A percentile compares a stretch with the other conserved stretches of the same genome.
Evolutionary conservation across 1,139 yeast species (phyloP).

Genomic region (Candida sanyaensis): DNA sequence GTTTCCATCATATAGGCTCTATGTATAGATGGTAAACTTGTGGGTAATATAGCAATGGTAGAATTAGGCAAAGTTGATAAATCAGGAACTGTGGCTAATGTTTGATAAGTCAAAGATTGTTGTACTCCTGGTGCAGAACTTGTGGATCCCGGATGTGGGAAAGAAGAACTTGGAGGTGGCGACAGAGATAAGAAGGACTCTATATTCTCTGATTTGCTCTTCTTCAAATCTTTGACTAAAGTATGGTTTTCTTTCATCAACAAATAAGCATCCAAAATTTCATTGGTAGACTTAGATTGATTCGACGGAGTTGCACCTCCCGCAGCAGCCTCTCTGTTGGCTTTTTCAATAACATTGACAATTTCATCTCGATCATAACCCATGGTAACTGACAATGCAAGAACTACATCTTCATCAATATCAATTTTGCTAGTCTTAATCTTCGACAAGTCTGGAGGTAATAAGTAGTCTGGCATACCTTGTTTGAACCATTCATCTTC

Average conservation of each 20-base stretch:
- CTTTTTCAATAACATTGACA: conserved; percentile 60
- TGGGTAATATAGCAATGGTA: conserved; percentile 89
- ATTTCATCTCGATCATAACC: conserved; percentile 92
- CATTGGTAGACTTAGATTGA: conserved; percentile 43
- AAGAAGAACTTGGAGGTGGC: conserved; percentile 43
- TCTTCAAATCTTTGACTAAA: conserved; percentile 64
- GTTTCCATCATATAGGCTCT: conserved; percentile 86
- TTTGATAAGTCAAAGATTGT: conserved; percentile 51
- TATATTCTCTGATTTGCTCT: conserved; percentile 50
- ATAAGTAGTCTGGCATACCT: conserved; percentile 77
- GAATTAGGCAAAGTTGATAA: conserved; percentile 54
- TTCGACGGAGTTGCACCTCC: conserved; percentile 22
- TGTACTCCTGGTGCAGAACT: conserved; percentile 45
- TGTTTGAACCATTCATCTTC: conserved; percentile 95
- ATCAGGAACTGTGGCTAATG: conserved; percentile 52
- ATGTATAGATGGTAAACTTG: conserved; percentile 92
- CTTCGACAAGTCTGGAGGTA: conserved; percentile 64
- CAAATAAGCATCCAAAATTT: conserved; percentile 88
- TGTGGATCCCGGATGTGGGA: conserved; percentile 28
- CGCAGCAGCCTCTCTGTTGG: conserved; percentile 40
- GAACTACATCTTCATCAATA: conserved; percentile 78
- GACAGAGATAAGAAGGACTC: conserved; percentile 53
- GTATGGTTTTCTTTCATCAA: conserved; percentile 83
- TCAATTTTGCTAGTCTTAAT: conserved; percentile 43
- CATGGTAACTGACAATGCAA: conserved; percentile 82